Percentiles rank a stretch among this genome's conserved stretches.
Evolutionary conservation across 768 basidiomycete species (phyloP).

Genomic region (Naganishia vaughanmartiniae): DNA sequence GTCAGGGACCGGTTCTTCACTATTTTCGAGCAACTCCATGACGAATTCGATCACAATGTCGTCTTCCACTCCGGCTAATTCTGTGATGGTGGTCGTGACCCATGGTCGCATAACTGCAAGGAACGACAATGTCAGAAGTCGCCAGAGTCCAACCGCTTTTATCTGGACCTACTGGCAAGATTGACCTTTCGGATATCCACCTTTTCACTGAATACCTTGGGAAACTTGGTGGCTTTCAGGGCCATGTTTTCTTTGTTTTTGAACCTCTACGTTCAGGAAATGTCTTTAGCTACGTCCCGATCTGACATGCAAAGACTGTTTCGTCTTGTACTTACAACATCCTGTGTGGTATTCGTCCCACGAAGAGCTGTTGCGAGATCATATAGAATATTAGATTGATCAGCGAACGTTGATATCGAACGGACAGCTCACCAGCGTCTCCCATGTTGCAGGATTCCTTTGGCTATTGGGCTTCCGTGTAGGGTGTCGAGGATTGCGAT

Average conservation of each 20-base stretch:
- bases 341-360: slow-evolving; percentile 46
- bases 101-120: slow-evolving; percentile 77
- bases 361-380: slow-evolving; percentile 36
- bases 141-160: not conserved
- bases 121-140: not conserved
- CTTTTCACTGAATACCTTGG: slow-evolving; percentile 83
- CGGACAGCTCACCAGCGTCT: slow-evolving; percentile 35
- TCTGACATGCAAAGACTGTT: not conserved
- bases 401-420: not conserved
- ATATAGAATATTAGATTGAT: not conserved
- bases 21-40: slow-evolving; percentile 87
- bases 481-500: not conserved
- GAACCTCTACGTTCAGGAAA: slow-evolving; percentile 59
- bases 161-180: slow-evolving; percentile 54
- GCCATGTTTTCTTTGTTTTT: slow-evolving; percentile 91
- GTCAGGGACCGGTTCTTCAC: slow-evolving; percentile 82
- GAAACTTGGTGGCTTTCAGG: slow-evolving; percentile 86
- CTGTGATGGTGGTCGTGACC: slow-evolving; percentile 82
- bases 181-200: slow-evolving; percentile 97
- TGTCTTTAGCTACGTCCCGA: not conserved
- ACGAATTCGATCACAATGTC: slow-evolving; percentile 94
- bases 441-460: slow-evolving; percentile 31
- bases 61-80: slow-evolving; percentile 90
- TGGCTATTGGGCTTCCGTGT: too few relatives aligned
- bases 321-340: slow-evolving; percentile 37